phyloP scores from a whole-genome alignment of 2,329 filamentous ascomycete genomes.

The Colletotrichum liaoningense region DNA sequence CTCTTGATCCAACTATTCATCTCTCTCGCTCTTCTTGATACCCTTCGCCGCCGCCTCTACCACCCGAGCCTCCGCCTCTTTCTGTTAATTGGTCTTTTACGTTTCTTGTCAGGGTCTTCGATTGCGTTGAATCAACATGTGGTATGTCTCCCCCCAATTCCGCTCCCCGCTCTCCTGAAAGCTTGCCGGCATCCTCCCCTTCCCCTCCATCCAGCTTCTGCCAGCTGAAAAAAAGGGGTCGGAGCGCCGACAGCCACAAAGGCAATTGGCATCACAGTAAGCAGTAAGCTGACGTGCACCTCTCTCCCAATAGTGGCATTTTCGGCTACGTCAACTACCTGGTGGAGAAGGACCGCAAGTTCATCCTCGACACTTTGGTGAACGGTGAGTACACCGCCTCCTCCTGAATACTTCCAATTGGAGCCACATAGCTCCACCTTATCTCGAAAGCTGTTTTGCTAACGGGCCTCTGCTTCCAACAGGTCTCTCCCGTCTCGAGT shows the following conservation, averaged over 20 bases:
- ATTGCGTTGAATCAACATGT: constrained; percentile 39
- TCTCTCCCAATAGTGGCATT: constrained; percentile 74
- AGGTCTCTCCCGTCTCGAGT: constrained; percentile 96
- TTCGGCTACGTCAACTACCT: constrained; percentile 99
- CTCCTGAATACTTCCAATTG: constrained; percentile 14
- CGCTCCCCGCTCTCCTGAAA: constrained; percentile 17
- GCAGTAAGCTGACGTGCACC: constrained; percentile 37
- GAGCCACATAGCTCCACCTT: constrained; percentile 23
- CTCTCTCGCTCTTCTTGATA: constrained; percentile 35
- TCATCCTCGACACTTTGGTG: constrained; percentile 94
- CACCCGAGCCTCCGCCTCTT: not conserved
- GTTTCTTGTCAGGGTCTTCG: constrained; percentile 23
- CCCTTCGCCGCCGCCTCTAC: constrained; percentile 24
- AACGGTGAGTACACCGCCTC: constrained; percentile 76
- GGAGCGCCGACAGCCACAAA: not conserved
- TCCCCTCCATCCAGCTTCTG: constrained; percentile 8
- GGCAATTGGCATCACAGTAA: constrained; percentile 24
- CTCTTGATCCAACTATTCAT: constrained; percentile 35
- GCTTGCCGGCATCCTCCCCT: constrained; percentile 19
- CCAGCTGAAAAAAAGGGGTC: constrained; percentile 5
- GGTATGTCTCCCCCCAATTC: constrained; percentile 36
- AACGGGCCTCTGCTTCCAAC: constrained; percentile 41
- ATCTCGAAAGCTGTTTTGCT: constrained; percentile 39
- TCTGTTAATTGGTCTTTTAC: constrained; percentile 33
- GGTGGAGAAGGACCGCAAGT: constrained; percentile 98